phyloP scores from a whole-genome alignment of 192 early-diverging fungal species.

The Coemansia sp. region DNA sequence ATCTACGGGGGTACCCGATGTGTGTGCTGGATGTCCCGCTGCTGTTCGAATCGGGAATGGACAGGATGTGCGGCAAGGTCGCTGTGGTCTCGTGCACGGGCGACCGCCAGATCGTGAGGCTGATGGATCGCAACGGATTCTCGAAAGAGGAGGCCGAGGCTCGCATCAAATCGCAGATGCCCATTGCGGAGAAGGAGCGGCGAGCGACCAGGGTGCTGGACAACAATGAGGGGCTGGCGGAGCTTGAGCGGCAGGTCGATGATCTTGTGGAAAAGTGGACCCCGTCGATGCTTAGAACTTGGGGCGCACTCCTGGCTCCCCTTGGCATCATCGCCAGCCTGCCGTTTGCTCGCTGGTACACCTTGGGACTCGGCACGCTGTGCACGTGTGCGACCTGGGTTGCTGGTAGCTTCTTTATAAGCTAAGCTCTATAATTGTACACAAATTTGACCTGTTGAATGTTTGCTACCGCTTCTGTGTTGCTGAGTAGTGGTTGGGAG shows the following conservation, averaged over 20 bases:
- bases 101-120: constrained; percentile 68
- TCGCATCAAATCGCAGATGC: constrained; percentile 81
- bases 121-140: constrained; percentile 71
- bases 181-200: constrained; percentile 71
- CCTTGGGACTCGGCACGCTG: constrained; percentile 20
- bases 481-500: constrained; percentile 69
- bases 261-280: constrained; percentile 20
- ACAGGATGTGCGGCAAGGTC: constrained; percentile 66
- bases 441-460: not conserved
- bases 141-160: constrained; percentile 58
- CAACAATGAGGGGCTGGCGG: constrained; percentile 67
- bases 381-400: constrained; percentile 32
- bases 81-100: constrained; percentile 77
- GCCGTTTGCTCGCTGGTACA: constrained; percentile 17
- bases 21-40: constrained; percentile 93
- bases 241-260: constrained; percentile 31
- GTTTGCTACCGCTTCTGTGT: not conserved
- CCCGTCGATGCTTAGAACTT: constrained; percentile 23
- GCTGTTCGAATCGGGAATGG: constrained; percentile 80
- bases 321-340: constrained; percentile 21
- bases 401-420: constrained; percentile 9
- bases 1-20: constrained; percentile 64
- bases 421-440: not conserved
- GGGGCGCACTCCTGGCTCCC: constrained; percentile 32
- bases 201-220: constrained; percentile 83